Conservation (phyloP, 768 basidiomycete species). For the Mycena polygramma region DNA sequence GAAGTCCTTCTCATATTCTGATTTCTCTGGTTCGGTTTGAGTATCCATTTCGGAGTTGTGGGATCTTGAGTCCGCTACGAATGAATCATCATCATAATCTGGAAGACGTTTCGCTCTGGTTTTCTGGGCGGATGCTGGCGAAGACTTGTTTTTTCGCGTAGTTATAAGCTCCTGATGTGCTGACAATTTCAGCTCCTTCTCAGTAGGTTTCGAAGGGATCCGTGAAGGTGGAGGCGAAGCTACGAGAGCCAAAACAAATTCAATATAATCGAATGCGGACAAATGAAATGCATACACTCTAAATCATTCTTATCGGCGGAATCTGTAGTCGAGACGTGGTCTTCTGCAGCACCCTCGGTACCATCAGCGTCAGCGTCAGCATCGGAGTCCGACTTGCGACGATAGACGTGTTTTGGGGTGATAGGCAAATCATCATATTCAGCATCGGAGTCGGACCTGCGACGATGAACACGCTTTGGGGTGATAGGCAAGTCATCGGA, state of each 20-base stretch:
- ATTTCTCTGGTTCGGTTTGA: background rate
- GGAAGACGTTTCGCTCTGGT: background rate
- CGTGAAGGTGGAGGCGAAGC: slow-evolving; percentile 18
- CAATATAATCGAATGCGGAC: too few relatives aligned
- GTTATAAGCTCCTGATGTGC: background rate
- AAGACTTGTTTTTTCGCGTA: slow-evolving; percentile 12
- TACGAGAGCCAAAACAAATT: background rate
- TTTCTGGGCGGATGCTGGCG: slow-evolving; percentile 2
- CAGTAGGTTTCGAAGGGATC: slow-evolving; percentile 8
- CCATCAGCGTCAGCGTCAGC: too few relatives aligned
- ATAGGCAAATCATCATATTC: too few relatives aligned
- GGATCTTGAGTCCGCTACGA: background rate
- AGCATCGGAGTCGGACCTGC: background rate
- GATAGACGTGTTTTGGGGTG: too few relatives aligned
- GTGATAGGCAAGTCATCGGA: too few relatives aligned
- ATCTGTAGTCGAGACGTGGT: background rate
- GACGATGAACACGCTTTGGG: background rate
- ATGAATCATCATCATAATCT: background rate
- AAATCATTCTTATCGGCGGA: slow-evolving; percentile 20
- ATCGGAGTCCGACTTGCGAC: too few relatives aligned
- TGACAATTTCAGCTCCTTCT: background rate
- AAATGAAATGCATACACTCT: slow-evolving; percentile 2
- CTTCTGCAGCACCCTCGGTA: background rate
- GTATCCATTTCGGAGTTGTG: background rate
- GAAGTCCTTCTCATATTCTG: slow-evolving; percentile 1